phyloP scores from a whole-genome alignment of 176 grass and related monocot genomes.

The bread wheat (Triticum aestivum) region IWGSC_CS_RefSeq_v2.1 NC_057810.1:458019351-458019850 shows the following conservation, averaged over 20 bases:
- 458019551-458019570: slow-evolving; percentile 35
- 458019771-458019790: too few species aligned
- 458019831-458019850: too few species aligned
- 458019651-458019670: slow-evolving; percentile 17
- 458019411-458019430: too few species aligned
- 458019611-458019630: slow-evolving; percentile 49
- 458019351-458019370: slow-evolving; percentile 96
- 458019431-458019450: too few species aligned
- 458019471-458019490: slow-evolving; percentile 31
- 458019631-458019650: slow-evolving; percentile 41
- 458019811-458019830: too few species aligned
- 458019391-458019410: neutral
- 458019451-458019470: too few species aligned
- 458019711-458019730: neutral
- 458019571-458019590: slow-evolving; percentile 3
- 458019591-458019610: slow-evolving; percentile 47
- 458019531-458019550: slow-evolving; percentile 36
- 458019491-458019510: slow-evolving; percentile 65
- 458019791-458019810: too few species aligned
- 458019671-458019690: neutral
- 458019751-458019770: too few species aligned
- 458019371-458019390: slow-evolving; percentile 29
- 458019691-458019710: neutral
- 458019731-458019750: neutral
- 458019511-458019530: slow-evolving; percentile 78